Evolutionary conservation across 2,329 filamentous ascomycete genomes (phyloP).

Genomic region (Lasiodiplodia sp.): DNA sequence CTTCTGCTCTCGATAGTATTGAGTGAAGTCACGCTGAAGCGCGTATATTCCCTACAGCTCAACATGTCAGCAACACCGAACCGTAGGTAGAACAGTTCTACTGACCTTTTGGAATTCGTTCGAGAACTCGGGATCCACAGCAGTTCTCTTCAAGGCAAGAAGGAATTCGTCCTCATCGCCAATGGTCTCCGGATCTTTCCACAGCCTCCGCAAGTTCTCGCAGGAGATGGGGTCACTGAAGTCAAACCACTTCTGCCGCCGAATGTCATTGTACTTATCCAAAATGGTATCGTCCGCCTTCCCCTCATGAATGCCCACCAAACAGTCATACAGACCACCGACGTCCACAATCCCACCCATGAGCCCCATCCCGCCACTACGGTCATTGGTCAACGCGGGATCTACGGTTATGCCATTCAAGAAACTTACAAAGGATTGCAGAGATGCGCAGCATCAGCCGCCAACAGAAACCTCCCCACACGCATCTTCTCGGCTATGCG

Average conservation of each 20-base stretch:
- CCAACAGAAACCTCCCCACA: constrained; percentile 61
- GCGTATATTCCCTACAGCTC: neutral
- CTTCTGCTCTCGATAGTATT: neutral
- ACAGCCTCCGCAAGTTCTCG: constrained; percentile 48
- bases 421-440: constrained; percentile 54
- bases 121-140: constrained; percentile 39
- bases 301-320: constrained; percentile 39
- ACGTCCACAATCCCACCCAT: constrained; percentile 67
- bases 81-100: neutral
- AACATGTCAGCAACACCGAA: neutral
- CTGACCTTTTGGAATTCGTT: constrained; percentile 41
- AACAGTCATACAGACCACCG: constrained; percentile 63
- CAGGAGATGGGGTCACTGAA: constrained; percentile 34
- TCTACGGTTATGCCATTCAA: neutral
- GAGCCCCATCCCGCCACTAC: constrained; percentile 64
- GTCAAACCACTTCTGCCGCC: constrained; percentile 28
- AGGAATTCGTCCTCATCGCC: constrained; percentile 49
- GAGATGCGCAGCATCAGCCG: constrained; percentile 65
- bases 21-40: constrained; percentile 7
- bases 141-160: constrained; percentile 41
- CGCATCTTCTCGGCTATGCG: constrained; percentile 61
- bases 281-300: constrained; percentile 31
- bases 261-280: constrained; percentile 31
- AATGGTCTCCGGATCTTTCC: constrained; percentile 46
- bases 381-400: constrained; percentile 51